These are phyloP conservation scores for Craterostigma plantagineum DNA, from an alignment of 257 asterid genomes.

Conservation along the genomic window DNA sequence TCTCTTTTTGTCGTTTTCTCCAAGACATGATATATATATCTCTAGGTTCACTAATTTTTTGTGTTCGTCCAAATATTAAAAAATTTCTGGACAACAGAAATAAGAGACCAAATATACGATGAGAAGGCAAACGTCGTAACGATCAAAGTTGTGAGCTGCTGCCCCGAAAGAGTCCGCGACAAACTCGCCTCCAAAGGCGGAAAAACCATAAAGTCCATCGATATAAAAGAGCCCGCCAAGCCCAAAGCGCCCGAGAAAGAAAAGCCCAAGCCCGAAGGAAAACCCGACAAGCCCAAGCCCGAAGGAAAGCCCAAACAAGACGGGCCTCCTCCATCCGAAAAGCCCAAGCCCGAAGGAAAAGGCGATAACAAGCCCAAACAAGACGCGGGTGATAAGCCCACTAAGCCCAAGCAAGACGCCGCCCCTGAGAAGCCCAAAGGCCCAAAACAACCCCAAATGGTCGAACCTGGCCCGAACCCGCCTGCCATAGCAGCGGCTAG, in stretches of 20 bases:
- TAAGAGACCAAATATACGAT: constrained; percentile 51
- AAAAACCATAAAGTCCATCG: constrained; percentile 40
- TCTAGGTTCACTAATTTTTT: not conserved
- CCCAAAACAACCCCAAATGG: constrained; percentile 10
- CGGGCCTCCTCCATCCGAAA: constrained; percentile 6
- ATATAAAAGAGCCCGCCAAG: constrained; percentile 14
- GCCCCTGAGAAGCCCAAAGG: constrained; percentile 9
- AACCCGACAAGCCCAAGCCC: constrained; percentile 24
- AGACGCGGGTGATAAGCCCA: constrained; percentile 3
- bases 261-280: constrained; percentile 10
- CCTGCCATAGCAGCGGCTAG: constrained; percentile 7
- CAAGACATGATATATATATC: too few species aligned
- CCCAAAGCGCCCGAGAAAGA: not conserved
- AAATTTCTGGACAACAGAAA: constrained; percentile 27
- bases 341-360: constrained; percentile 2
- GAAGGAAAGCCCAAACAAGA: constrained; percentile 15
- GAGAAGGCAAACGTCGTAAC: constrained; percentile 45
- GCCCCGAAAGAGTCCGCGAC: constrained; percentile 73
- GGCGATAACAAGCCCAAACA: constrained; percentile 36
- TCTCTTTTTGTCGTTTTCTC: not conserved
- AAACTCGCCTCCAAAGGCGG: constrained; percentile 43
- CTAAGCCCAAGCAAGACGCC: constrained; percentile 11
- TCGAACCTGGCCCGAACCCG: constrained; percentile 10
- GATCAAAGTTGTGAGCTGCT: constrained; percentile 57
- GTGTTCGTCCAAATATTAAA: too few species aligned